Evolutionary conservation across 2,329 filamentous ascomycete species (phyloP), one percentile per base, ranked within the genome.

Genomic region (Dactylonectria macrodidyma): DNA sequence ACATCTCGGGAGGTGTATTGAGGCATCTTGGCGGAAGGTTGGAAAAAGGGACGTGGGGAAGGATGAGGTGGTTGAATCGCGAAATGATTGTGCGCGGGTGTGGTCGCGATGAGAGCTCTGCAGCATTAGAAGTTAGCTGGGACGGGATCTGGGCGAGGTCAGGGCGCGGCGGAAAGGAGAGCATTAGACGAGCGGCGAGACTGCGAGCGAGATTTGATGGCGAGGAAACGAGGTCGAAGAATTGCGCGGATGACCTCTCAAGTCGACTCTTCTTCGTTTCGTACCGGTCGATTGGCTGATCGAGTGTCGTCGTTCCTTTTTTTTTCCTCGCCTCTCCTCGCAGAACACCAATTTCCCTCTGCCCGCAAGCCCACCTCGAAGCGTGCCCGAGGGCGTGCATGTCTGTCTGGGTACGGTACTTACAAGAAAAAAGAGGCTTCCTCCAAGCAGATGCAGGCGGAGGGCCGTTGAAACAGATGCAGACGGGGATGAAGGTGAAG

Each of bases 1-100:
- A 89, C 88, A 79, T 92, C 90, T 76, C 90, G 88, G 56, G 89
- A 91, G 66, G 89, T 90, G 83, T 91, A 92, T 73, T 89, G 86
- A 82, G 90, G 88, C 89, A 91, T 91, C 71, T 81, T 87, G 80
- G 69, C 75, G 55, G 72, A 72, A 61, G 65, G 69, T 67, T 34
- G 72, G 71, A 52, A 71, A 66, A 38, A 67, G 48, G 41, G 62
- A 60, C 24, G 59, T 60, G 54, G 58, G 34, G 55, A 63, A 56
- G 66, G 58, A 51, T 65, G 60, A 34, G 50, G 33, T 59, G 70
- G 24, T 59, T 55, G 67, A 73, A 58, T 68, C 61, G 60, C 69
- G 67, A 46, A 57, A 54, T 51, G 67, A 59, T 41, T 65, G 62
- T 62, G 66, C 67, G 71, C 59, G 61, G 62, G 36, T 48, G 54